Percentiles rank a stretch among this genome's conserved stretches.
These are phyloP conservation scores for Cordia subcordata DNA, from an alignment of 257 asterid genomes.

Conservation along the genomic window DNA sequence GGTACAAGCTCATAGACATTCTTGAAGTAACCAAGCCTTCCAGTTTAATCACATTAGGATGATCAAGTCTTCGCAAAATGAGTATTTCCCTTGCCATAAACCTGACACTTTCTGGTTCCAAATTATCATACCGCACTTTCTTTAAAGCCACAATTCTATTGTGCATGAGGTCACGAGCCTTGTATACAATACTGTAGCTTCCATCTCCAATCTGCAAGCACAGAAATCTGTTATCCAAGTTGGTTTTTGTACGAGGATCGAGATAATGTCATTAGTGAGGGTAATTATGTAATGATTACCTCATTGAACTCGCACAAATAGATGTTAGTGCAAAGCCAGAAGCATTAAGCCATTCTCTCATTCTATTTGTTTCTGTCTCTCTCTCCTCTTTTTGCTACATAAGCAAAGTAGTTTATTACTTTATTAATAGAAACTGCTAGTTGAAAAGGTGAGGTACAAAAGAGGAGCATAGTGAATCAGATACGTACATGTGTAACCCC, in stretches of 20 bases:
- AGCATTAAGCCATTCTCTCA: no score
- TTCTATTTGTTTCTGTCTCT: no score
- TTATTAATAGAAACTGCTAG: no score
- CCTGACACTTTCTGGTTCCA: slow-evolving; percentile 21
- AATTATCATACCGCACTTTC: slow-evolving; percentile 17
- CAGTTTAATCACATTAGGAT: slow-evolving; percentile 26
- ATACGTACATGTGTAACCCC: no score
- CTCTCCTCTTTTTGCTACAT: no score
- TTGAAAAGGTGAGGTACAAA: no score
- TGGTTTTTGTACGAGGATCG: neutral
- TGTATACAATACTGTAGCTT: slow-evolving; percentile 24
- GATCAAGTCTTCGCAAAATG: slow-evolving; percentile 23
- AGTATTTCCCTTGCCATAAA: slow-evolving; percentile 34
- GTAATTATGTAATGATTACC: neutral
- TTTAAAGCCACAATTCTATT: slow-evolving; percentile 24
- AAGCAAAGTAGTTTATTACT: no score
- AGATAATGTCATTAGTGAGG: no score
- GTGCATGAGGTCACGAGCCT: slow-evolving; percentile 18
- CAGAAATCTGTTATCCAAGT: slow-evolving; percentile 1
- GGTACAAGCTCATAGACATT: slow-evolving; percentile 41
- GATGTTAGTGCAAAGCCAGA: no score
- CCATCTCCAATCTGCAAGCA: slow-evolving; percentile 27
- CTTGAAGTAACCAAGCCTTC: slow-evolving; percentile 36
- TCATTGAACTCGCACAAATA: no score
- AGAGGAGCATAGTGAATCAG: no score